phyloP scores from a whole-genome alignment of 1,139 yeast genomes.

The Pichia inconspicua region DNA sequence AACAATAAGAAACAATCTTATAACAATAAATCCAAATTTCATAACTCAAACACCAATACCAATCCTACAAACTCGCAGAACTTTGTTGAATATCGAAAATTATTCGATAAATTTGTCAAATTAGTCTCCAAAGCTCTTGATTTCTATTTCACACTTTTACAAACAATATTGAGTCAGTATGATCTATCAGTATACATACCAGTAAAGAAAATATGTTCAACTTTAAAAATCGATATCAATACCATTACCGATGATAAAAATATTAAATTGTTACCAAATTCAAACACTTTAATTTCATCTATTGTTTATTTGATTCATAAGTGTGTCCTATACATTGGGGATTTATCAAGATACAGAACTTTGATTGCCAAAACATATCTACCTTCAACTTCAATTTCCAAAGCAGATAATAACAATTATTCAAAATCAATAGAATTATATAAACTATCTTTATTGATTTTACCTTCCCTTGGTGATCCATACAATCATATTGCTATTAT shows the following conservation, averaged over 20 bases:
- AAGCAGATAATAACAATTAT: constrained; percentile 32
- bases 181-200: constrained; percentile 32
- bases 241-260: constrained; percentile 1
- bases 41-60: constrained; percentile 10
- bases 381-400: constrained; percentile 33
- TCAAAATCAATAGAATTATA: constrained; percentile 42
- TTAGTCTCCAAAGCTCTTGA: constrained; percentile 38
- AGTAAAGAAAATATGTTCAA: constrained; percentile 28
- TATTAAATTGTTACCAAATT: constrained; percentile 10
- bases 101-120: constrained; percentile 45
- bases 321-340: constrained; percentile 51
- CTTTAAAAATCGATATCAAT: constrained; percentile 20
- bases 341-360: constrained; percentile 50
- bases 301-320: constrained; percentile 44
- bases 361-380: constrained; percentile 37
- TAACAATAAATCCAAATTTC: constrained; percentile 9
- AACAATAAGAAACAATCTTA: not conserved
- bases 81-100: constrained; percentile 50
- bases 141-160: constrained; percentile 39
- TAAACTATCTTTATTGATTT: constrained; percentile 42
- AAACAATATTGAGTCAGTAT: constrained; percentile 33
- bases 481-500: constrained; percentile 60
- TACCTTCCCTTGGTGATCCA: constrained; percentile 64
- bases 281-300: constrained; percentile 25
- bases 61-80: constrained; percentile 11